Conservation (phyloP, 2,329 filamentous ascomycete species). For the Neofusicoccum sp. region DNA sequence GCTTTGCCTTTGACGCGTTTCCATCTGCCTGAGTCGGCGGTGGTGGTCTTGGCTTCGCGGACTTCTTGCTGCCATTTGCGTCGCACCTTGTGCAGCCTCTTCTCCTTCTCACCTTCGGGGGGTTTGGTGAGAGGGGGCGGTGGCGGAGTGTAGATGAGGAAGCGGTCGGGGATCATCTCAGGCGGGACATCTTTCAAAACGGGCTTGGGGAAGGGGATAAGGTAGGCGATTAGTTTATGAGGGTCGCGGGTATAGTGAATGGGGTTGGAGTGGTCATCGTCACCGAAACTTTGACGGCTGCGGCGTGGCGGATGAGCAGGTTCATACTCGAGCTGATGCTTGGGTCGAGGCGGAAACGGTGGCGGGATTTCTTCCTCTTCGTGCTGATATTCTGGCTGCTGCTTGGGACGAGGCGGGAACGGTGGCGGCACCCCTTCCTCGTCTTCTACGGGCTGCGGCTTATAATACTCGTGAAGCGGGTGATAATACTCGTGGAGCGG, state of each 20-base stretch:
- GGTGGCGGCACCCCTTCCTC: background rate
- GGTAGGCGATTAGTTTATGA: conserved; percentile 43
- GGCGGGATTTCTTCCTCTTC: background rate
- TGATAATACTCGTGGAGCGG: conserved; percentile 3
- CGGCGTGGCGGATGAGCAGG: conserved; percentile 20
- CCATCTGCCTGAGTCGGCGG: conserved; percentile 42
- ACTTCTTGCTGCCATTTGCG: conserved; percentile 49
- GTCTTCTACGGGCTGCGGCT: background rate
- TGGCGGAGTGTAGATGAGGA: conserved; percentile 47
- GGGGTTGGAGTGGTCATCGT: conserved; percentile 26
- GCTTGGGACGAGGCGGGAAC: background rate
- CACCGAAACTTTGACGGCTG: background rate
- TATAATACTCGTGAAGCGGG: background rate
- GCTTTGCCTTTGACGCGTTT: conserved; percentile 44
- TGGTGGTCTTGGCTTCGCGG: conserved; percentile 41
- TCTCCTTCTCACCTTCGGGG: conserved; percentile 43
- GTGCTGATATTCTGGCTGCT: background rate
- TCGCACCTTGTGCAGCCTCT: conserved; percentile 42
- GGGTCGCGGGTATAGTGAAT: conserved; percentile 43
- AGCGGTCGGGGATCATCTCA: conserved; percentile 39
- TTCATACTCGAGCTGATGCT: background rate
- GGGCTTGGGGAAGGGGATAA: conserved; percentile 47
- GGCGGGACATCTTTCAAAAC: conserved; percentile 31
- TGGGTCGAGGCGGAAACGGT: conserved; percentile 11
- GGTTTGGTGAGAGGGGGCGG: conserved; percentile 43